A percentile compares a stretch with the other conserved stretches of the same genome.
Conservation (phyloP, 768 basidiomycete genomes). For the Serendipita vermifera region DNA sequence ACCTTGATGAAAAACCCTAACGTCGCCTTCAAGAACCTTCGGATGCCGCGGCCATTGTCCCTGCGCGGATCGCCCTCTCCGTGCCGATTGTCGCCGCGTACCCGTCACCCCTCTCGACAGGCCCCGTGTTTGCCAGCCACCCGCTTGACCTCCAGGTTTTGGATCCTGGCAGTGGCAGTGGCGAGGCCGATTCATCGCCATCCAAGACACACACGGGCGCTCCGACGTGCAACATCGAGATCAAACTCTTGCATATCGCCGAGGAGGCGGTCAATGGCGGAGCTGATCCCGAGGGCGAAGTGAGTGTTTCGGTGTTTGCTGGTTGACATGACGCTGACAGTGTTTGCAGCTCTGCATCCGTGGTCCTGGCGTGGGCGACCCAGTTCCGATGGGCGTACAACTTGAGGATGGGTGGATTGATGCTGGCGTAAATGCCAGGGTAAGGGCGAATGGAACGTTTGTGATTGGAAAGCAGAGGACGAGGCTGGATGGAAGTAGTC, state of each 20-base stretch:
- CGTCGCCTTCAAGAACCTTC: conserved; percentile 32
- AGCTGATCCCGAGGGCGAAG: conserved; percentile 46
- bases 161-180: conserved; percentile 24
- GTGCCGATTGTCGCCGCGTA: conserved; percentile 58
- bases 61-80: conserved; percentile 61
- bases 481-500: neutral
- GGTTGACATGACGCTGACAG: neutral
- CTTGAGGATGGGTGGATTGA: conserved; percentile 20
- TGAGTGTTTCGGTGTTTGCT: conserved; percentile 20
- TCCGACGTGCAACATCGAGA: conserved; percentile 76
- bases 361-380: conserved; percentile 59
- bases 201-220: conserved; percentile 47
- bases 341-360: conserved; percentile 32
- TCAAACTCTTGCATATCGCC: conserved; percentile 55
- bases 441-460: conserved; percentile 27
- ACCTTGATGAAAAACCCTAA: neutral
- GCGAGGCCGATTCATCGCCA: neutral
- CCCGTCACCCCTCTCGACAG: conserved; percentile 50
- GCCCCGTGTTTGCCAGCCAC: conserved; percentile 71
- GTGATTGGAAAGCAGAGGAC: conserved; percentile 17
- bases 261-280: conserved; percentile 54
- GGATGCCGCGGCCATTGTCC: conserved; percentile 37
- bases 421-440: conserved; percentile 24
- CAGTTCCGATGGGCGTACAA: conserved; percentile 28
- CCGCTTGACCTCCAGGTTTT: conserved; percentile 76